These are phyloP conservation scores for Cryptococcus sp. DNA, from an alignment of 1,284 basidiomycete genomes.

Conservation along the genomic window DNA sequence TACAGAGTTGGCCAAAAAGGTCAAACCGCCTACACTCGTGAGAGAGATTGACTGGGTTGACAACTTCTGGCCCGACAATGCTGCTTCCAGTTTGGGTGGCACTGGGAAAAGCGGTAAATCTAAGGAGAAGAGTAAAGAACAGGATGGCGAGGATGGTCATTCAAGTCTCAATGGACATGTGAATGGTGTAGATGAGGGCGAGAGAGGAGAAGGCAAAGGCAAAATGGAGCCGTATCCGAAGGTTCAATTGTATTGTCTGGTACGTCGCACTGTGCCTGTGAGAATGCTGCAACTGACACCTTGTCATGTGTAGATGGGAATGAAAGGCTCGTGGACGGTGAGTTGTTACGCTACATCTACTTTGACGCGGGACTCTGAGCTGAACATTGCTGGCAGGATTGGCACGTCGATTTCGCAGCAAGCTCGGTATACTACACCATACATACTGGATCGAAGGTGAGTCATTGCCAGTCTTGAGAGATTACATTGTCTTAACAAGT, in stretches of 20 bases:
- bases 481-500: neutral
- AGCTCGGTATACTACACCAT: slow-evolving; percentile 94
- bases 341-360: slow-evolving; percentile 32
- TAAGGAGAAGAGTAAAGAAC: slow-evolving; percentile 9
- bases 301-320: slow-evolving; percentile 61
- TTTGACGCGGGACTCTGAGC: neutral
- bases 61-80: slow-evolving; percentile 72
- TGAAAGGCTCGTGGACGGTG: slow-evolving; percentile 72
- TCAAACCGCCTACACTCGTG: slow-evolving; percentile 80
- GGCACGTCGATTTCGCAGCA: slow-evolving; percentile 95
- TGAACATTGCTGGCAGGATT: slow-evolving; percentile 63
- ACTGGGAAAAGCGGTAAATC: slow-evolving; percentile 28
- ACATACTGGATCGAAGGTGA: slow-evolving; percentile 74
- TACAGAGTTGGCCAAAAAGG: slow-evolving; percentile 69
- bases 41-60: slow-evolving; percentile 96
- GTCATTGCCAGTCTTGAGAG: slow-evolving; percentile 5
- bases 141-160: neutral
- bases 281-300: neutral
- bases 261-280: slow-evolving; percentile 62
- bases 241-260: slow-evolving; percentile 93
- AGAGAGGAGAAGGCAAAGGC: slow-evolving; percentile 27
- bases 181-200: slow-evolving; percentile 55
- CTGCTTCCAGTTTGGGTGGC: slow-evolving; percentile 2
- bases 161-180: slow-evolving; percentile 2
- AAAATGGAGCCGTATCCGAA: slow-evolving; percentile 69